These are phyloP conservation scores for Puccinia coronata DNA, from an alignment of 1,284 basidiomycete species.

Conservation along the genomic window DNA sequence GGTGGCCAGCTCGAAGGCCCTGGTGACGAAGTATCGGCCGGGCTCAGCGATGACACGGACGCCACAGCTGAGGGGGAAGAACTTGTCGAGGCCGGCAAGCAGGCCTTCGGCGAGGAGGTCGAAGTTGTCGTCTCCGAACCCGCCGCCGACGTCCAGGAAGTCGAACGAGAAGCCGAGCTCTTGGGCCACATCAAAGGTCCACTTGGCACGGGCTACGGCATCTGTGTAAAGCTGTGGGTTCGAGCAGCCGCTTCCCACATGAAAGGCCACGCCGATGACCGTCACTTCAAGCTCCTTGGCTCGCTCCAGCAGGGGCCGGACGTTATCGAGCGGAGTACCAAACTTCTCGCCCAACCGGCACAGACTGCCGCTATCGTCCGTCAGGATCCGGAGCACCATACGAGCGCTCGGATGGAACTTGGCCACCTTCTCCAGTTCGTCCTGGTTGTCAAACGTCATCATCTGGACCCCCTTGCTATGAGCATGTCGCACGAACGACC, in stretches of 20 bases:
- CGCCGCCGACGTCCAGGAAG: constrained; percentile 85
- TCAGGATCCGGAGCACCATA: constrained; percentile 89
- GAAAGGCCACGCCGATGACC: constrained; percentile 94
- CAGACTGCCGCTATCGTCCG: constrained; percentile 91
- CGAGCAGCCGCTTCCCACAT: constrained; percentile 95
- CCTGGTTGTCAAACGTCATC: constrained; percentile 98
- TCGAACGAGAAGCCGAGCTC: constrained; percentile 79
- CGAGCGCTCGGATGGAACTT: constrained; percentile 78
- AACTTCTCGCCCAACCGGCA: constrained; percentile 96
- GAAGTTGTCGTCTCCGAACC: constrained; percentile 88
- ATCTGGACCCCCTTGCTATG: constrained; percentile 75
- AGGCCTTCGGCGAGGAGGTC: constrained; percentile 76
- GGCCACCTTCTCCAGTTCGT: constrained; percentile 95
- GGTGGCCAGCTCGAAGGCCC: constrained; percentile 87
- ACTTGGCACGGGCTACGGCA: constrained; percentile 78
- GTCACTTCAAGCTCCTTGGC: constrained; percentile 79
- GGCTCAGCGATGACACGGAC: constrained; percentile 94
- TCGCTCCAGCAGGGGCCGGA: constrained; percentile 75
- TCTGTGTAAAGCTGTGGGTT: constrained; percentile 87
- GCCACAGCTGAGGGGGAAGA: constrained; percentile 78
- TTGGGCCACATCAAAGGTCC: constrained; percentile 83
- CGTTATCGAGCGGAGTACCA: constrained; percentile 82
- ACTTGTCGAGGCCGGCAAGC: constrained; percentile 70
- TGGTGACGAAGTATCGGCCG: constrained; percentile 88
- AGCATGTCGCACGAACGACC: constrained; percentile 86